Evolutionary conservation across 2,329 filamentous ascomycete genomes (phyloP).

Genomic region (Leptographium radiaticola): DNA sequence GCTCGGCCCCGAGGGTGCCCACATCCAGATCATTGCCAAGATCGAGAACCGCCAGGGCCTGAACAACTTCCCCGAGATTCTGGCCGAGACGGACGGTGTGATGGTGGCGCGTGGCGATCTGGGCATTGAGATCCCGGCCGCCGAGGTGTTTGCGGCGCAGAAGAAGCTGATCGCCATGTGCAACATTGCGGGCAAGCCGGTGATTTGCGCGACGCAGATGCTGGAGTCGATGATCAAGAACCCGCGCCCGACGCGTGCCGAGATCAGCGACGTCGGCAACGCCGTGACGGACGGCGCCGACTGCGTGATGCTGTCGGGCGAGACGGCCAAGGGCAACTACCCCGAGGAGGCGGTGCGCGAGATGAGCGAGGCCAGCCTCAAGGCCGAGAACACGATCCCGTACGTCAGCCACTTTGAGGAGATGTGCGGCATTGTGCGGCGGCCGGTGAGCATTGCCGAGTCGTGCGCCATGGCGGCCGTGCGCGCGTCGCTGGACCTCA

Average conservation of each 20-base stretch:
- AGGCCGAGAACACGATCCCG: conserved; percentile 93
- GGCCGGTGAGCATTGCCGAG: conserved; percentile 80
- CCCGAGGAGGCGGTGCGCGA: conserved; percentile 83
- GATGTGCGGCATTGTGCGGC: conserved; percentile 68
- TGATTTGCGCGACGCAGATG: conserved; percentile 99
- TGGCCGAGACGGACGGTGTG: conserved; percentile 92
- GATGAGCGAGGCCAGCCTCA: conserved; percentile 97
- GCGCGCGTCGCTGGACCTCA: conserved; percentile 87
- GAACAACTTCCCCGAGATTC: conserved; percentile 98
- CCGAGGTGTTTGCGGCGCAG: conserved; percentile 97
- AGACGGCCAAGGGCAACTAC: conserved; percentile 97
- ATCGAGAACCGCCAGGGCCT: conserved; percentile 99
- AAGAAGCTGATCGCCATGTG: conserved; percentile 99
- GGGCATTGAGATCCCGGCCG: conserved; percentile 96
- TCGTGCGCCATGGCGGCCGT: conserved; percentile 96
- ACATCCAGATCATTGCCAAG: conserved; percentile 99
- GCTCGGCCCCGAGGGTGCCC: conserved; percentile 79
- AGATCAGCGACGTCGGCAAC: conserved; percentile 97
- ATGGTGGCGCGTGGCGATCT: conserved; percentile 99
- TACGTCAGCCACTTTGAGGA: conserved; percentile 97
- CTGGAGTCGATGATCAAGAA: conserved; percentile 99
- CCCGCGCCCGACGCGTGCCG: conserved; percentile 90
- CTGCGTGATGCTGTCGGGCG: conserved; percentile 98
- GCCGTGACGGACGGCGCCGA: conserved; percentile 95
- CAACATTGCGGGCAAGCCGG: conserved; percentile 97